Percentiles rank a stretch among this genome's conserved stretches.
Evolutionary conservation across 805 yeast genomes (phyloP).

Genomic region (Candida lessepsii): DNA sequence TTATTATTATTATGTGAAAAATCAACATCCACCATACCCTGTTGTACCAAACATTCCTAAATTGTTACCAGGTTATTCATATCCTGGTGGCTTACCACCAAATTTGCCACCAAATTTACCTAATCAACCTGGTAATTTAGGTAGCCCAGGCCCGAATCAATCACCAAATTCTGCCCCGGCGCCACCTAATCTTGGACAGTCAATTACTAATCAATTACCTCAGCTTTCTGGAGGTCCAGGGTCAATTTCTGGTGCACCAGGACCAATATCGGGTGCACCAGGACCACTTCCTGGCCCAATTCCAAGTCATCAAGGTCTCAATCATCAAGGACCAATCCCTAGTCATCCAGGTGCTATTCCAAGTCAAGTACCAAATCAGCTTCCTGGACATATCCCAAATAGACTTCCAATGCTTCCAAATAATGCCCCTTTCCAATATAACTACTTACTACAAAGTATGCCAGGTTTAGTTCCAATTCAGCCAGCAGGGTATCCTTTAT

Average conservation of each 20-base stretch:
- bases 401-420: neutral
- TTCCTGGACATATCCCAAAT: neutral
- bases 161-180: neutral
- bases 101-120: conserved; percentile 1
- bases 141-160: no score
- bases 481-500: neutral
- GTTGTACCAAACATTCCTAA: conserved; percentile 2
- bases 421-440: neutral
- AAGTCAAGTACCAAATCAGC: neutral
- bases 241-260: neutral
- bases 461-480: conserved; percentile 1
- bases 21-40: neutral
- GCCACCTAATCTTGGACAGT: neutral
- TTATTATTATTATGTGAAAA: conserved; percentile 6
- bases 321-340: neutral
- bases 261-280: no score
- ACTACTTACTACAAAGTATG: neutral
- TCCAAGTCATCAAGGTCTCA: neutral
- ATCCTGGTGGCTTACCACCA: conserved; percentile 1
- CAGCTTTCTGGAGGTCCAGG: neutral
- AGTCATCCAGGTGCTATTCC: neutral
- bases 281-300: neutral
- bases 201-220: neutral
- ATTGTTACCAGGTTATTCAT: neutral
- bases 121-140: no score